A percentile compares a stretch with the other conserved stretches of the same genome.
phyloP scores from a whole-genome alignment of 2,329 filamentous ascomycete species.

The Meredithiella fracta region DNA sequence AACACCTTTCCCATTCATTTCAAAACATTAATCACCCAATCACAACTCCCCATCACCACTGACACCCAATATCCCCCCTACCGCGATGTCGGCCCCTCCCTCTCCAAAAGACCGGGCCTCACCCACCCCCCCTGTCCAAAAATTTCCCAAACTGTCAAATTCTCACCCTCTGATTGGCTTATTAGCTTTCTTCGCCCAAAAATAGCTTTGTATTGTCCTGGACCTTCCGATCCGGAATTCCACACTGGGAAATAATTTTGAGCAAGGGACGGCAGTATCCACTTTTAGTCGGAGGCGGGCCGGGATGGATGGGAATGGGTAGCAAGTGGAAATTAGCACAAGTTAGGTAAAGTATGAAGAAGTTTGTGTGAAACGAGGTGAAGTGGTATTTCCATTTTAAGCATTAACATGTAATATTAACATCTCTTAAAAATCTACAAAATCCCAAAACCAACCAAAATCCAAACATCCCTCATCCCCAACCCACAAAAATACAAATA shows the following conservation, averaged over 20 bases:
- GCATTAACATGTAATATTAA: not conserved
- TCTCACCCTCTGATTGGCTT: conserved; percentile 5
- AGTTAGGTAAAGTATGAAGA: too few species aligned
- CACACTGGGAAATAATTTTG: too few species aligned
- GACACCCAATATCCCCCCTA: not conserved
- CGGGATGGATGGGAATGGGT: too few species aligned
- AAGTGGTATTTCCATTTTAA: not conserved
- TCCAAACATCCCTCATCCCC: too few species aligned
- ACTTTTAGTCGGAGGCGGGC: too few species aligned
- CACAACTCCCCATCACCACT: not conserved
- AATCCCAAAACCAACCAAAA: not conserved
- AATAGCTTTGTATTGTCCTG: not conserved
- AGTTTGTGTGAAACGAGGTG: too few species aligned
- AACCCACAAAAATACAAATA: not conserved
- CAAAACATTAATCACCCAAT: not conserved
- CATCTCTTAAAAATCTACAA: not conserved
- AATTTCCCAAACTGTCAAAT: conserved; percentile 11
- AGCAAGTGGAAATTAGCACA: too few species aligned
- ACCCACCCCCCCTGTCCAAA: not conserved
- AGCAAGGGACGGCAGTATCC: too few species aligned
- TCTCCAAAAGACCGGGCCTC: not conserved
- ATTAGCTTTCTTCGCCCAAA: not conserved
- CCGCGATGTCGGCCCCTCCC: conserved; percentile 4
- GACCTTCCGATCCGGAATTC: not conserved
- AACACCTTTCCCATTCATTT: not conserved